These are phyloP conservation scores for Hymenoscyphus repandus DNA, from an alignment of 2,329 filamentous ascomycete species.

Conservation along the genomic window DNA sequence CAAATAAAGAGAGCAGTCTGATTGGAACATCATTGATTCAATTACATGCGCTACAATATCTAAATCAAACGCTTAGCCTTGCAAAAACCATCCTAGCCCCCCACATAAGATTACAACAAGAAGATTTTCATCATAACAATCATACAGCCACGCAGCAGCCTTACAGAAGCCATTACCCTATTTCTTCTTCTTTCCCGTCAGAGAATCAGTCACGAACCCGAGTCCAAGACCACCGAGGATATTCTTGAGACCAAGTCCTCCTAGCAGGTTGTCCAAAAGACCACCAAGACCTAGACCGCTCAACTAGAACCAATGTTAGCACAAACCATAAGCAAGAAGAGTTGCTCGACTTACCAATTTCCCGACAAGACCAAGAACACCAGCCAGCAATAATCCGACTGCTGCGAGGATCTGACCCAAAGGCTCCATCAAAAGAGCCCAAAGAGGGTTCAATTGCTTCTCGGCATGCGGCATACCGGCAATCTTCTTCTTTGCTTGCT, in stretches of 20 bases:
- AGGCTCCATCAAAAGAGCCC: slow-evolving; percentile 72
- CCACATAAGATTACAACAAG: too few species aligned
- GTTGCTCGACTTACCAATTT: slow-evolving; percentile 42
- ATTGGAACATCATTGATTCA: too few species aligned
- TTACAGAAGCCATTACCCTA: too few species aligned
- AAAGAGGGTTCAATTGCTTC: slow-evolving; percentile 89
- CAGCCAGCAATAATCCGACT: slow-evolving; percentile 74
- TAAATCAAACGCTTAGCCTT: too few species aligned
- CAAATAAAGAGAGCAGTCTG: too few species aligned
- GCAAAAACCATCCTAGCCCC: too few species aligned
- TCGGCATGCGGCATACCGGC: slow-evolving; percentile 90
- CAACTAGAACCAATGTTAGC: slow-evolving; percentile 26
- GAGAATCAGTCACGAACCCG: slow-evolving; percentile 36
- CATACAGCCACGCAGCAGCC: too few species aligned
- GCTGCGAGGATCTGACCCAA: slow-evolving; percentile 89
- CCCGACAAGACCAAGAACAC: slow-evolving; percentile 81
- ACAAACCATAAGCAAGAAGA: not conserved
- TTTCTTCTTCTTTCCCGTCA: slow-evolving; percentile 42
- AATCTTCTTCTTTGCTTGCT: slow-evolving; percentile 82
- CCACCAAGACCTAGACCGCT: slow-evolving; percentile 76
- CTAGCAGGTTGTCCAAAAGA: slow-evolving; percentile 72
- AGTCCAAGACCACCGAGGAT: slow-evolving; percentile 70
- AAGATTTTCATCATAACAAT: too few species aligned
- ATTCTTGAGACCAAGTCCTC: slow-evolving; percentile 70
- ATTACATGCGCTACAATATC: too few species aligned